Base-by-base conservation (phyloP, 257 asterid genomes). In the Nicotiana knightiana region DNA sequence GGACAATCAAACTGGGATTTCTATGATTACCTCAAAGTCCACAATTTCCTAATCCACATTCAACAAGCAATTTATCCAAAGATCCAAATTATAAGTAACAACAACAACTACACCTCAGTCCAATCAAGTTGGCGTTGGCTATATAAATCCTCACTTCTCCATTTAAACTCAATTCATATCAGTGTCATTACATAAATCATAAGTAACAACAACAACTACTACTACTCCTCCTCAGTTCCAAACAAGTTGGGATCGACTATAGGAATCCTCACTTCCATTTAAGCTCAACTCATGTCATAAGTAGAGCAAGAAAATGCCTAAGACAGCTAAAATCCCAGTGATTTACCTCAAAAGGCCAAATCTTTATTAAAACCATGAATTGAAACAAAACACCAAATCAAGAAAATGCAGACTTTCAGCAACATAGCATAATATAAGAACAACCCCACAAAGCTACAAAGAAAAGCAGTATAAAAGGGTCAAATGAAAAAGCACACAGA, bases 401-500 rank as follows among this genome's bases (percentile, higher is more conserved):
- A 8, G 43, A 0, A 43, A 32, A 62, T 35, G 55, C n/a, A 11
- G n/a, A 55, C 53, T 33, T 17, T 67, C 76, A 67, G 18, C 53
- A 35, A 67, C 53, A 67, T 5, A 67, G 53, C 54, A 39, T 21
- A 62, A 61, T 4, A 8, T 48, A 13, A 21, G 3, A 46, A 37
- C 37, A 21, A 18, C 55, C 35, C 55, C 43, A 51, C 76, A 46
- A 15, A 64, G 3, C 46, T 5, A 43, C 43, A 35, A 59, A 58
- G 33, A 21, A 63, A 79, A 68, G 33, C 32, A 70, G 46, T 70
- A 70, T 28, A 64, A 51, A 63, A 63, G 64, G 51, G 83, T 65
- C 77, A 66, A 66, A 24, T 66, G 21, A 28, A 48, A 48, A 51
- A 65, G 17, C 26, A 81, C 54, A 81, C 83, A 81, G 83, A 81